A percentile compares a stretch with the other conserved stretches of the same genome.
These are phyloP conservation scores for Cymodocea nodosa DNA, from an alignment of 116 monocot species.

Conservation along the genomic window DNA sequence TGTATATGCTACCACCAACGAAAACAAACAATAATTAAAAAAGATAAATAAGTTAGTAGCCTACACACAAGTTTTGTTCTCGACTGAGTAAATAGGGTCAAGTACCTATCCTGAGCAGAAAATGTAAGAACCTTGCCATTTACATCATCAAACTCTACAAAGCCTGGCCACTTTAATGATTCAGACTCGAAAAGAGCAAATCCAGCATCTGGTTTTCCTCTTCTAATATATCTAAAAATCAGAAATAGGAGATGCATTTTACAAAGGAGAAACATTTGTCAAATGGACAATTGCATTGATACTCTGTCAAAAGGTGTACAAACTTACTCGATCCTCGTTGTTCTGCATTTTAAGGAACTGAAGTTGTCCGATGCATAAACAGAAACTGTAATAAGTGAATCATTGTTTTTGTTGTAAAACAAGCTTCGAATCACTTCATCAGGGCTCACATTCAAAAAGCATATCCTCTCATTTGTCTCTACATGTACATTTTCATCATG, in stretches of 20 bases:
- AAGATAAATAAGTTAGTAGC: not conserved
- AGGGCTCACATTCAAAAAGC: conserved; percentile 72
- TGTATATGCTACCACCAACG: conserved; percentile 46
- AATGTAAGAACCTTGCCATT: conserved; percentile 84
- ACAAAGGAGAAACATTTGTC: not conserved
- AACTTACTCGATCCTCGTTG: conserved; percentile 60
- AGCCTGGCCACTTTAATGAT: conserved; percentile 78
- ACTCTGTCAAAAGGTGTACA: not conserved
- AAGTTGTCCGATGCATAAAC: conserved; percentile 75
- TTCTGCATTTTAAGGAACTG: conserved; percentile 73
- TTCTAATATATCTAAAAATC: conserved; percentile 48
- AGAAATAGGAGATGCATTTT: not conserved
- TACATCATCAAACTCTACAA: conserved; percentile 92
- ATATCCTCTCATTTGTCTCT: conserved; percentile 70
- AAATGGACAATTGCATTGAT: too few species aligned
- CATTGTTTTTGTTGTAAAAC: conserved; percentile 83
- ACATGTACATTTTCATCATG: conserved; percentile 4
- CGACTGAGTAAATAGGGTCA: too few species aligned
- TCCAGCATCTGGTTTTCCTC: conserved; percentile 64
- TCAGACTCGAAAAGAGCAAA: conserved; percentile 82
- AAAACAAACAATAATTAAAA: not conserved
- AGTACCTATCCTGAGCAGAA: conserved; percentile 61
- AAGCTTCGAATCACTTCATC: conserved; percentile 84
- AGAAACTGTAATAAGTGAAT: conserved; percentile 81
- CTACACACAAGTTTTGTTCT: not conserved